phyloP scores from a whole-genome alignment of 225 moss, liverwort and hornwort genomes.

The Pleurozium schreberi region DNA sequence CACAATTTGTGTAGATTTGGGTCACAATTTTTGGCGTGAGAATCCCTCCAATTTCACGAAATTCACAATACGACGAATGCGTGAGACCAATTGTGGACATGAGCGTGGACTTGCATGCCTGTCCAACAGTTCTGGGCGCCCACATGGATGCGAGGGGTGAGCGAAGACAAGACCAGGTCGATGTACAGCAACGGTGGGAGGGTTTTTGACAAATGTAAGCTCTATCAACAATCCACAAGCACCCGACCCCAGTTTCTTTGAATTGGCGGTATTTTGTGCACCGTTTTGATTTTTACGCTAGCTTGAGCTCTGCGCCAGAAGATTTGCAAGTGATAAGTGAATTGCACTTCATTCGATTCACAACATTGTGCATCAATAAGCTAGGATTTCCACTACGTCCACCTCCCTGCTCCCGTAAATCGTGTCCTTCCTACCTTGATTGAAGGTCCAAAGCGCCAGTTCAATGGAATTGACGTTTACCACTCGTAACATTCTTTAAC shows the following conservation, averaged over 20 bases:
- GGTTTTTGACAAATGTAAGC: not conserved
- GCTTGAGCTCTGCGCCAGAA: not conserved
- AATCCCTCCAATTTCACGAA: not conserved
- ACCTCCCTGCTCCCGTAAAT: not conserved
- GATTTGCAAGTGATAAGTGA: not conserved
- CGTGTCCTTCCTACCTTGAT: not conserved
- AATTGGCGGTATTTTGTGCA: not conserved
- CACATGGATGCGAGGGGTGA: slow-evolving; percentile 52
- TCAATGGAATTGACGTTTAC: not conserved
- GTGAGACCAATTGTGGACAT: not conserved
- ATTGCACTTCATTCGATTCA: not conserved
- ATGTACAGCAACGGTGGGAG: slow-evolving; percentile 53
- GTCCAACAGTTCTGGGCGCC: slow-evolving; percentile 73
- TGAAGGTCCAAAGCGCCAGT: not conserved
- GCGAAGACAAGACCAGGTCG: slow-evolving; percentile 18
- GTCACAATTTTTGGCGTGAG: not conserved
- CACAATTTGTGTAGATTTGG: not conserved
- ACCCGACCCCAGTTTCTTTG: not conserved
- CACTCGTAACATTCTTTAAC: not conserved
- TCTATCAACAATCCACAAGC: not conserved
- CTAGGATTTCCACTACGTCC: not conserved
- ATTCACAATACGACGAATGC: not conserved
- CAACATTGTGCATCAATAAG: not conserved
- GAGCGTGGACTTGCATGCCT: not conserved
- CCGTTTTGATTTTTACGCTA: not conserved